These are phyloP conservation scores for Fraxinus americana DNA, from an alignment of 257 asterid genomes.

Conservation along the genomic window DNA sequence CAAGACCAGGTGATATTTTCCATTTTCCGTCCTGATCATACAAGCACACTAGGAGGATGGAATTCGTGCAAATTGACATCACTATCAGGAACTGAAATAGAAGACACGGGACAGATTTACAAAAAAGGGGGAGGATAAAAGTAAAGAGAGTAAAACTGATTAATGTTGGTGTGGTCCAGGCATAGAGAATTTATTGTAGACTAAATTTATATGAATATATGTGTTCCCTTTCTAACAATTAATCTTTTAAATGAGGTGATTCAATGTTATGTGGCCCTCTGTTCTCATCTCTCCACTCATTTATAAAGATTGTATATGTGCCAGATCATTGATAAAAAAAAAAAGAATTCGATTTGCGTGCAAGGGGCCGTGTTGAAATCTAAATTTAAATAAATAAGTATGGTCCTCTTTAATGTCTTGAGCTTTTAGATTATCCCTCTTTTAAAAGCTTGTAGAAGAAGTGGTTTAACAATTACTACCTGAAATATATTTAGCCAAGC, in stretches of 20 bases:
- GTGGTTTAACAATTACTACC: slow-evolving; percentile 35
- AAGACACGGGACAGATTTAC: slow-evolving; percentile 1
- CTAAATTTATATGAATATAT: background rate
- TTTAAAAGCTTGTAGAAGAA: background rate
- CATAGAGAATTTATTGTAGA: background rate
- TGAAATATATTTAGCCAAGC: slow-evolving; percentile 98
- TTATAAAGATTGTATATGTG: too few species aligned
- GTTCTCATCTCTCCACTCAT: too few species aligned
- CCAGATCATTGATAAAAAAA: too few species aligned
- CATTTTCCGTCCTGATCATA: slow-evolving; percentile 83
- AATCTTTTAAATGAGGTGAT: background rate
- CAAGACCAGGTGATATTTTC: slow-evolving; percentile 91
- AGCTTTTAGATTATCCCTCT: background rate
- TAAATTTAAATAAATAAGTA: too few species aligned
- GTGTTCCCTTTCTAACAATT: background rate
- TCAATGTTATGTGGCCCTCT: background rate
- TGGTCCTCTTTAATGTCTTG: background rate
- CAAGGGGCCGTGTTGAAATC: background rate
- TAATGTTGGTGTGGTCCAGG: background rate
- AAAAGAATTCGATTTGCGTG: too few species aligned
- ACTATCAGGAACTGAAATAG: slow-evolving; percentile 77
- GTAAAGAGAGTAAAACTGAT: background rate
- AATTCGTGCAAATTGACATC: slow-evolving; percentile 86
- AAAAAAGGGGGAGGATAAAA: background rate
- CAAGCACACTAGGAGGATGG: slow-evolving; percentile 76